These are phyloP conservation scores for Amphichorda felina DNA, from an alignment of 2,329 filamentous ascomycete genomes.

Conservation along the genomic window DNA sequence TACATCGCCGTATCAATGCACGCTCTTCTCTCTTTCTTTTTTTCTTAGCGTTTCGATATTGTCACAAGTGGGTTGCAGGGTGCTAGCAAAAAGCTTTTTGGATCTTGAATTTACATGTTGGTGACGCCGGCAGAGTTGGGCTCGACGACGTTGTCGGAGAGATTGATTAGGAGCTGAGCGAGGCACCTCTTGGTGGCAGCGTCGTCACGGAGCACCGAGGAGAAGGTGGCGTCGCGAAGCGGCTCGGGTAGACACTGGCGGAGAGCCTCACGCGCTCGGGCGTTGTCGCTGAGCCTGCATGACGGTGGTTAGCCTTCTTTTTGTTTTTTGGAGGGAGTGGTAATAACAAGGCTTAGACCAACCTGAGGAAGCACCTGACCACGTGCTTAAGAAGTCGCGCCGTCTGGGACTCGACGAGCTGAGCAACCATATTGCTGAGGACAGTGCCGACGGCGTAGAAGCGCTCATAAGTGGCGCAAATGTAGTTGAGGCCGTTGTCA, in stretches of 20 bases:
- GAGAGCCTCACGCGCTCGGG: constrained; percentile 84
- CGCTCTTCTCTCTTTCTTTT: neutral
- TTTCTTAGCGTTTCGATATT: neutral
- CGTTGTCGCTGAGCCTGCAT: constrained; percentile 81
- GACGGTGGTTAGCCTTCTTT: neutral
- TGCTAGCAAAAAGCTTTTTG: too few species aligned
- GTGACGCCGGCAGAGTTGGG: constrained; percentile 20
- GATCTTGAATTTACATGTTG: constrained; percentile 14
- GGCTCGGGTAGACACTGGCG: constrained; percentile 94
- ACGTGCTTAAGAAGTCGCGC: constrained; percentile 94
- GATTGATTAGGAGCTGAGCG: constrained; percentile 91
- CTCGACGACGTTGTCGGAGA: constrained; percentile 74
- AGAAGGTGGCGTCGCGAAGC: constrained; percentile 97
- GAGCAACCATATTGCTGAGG: constrained; percentile 95
- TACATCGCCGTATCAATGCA: neutral
- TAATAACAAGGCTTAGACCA: neutral
- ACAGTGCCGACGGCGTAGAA: constrained; percentile 98
- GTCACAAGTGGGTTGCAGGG: neutral
- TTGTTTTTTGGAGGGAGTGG: too few species aligned
- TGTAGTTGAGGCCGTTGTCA: constrained; percentile 93
- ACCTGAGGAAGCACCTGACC: constrained; percentile 92
- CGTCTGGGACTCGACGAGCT: constrained; percentile 95
- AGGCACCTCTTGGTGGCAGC: constrained; percentile 96
- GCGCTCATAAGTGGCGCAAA: constrained; percentile 95
- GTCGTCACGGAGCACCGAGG: constrained; percentile 89